Conservation (phyloP, 257 asterid genomes). For the Forsythia viridissima region DNA sequence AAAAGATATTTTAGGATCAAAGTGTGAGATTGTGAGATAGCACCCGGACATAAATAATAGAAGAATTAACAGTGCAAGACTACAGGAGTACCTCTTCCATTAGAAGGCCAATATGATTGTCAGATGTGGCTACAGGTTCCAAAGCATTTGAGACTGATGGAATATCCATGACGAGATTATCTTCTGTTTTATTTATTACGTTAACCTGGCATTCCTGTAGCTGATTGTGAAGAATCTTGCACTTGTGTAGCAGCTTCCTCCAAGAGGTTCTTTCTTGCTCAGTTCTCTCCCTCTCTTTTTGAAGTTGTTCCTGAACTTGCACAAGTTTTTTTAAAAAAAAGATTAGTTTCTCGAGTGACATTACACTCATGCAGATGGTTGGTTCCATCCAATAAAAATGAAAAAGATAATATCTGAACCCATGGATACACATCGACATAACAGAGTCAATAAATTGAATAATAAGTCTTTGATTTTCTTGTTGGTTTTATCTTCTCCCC, state of each 20-base stretch:
- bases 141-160: constrained; percentile 47
- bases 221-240: constrained; percentile 59
- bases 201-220: constrained; percentile 64
- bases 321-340: constrained; percentile 27
- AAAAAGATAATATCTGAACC: neutral
- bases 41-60: neutral
- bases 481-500: neutral
- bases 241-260: constrained; percentile 52
- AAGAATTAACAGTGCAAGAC: constrained; percentile 9
- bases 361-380: constrained; percentile 8
- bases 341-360: neutral
- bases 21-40: neutral
- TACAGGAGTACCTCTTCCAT: constrained; percentile 66
- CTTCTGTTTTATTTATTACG: constrained; percentile 38
- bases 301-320: constrained; percentile 58
- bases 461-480: neutral
- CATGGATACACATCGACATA: neutral
- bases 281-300: constrained; percentile 54
- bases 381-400: constrained; percentile 23
- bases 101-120: constrained; percentile 63
- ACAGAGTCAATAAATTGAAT: neutral
- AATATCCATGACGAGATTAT: constrained; percentile 30
- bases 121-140: constrained; percentile 50
- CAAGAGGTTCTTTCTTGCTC: constrained; percentile 47
- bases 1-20: neutral